Evolutionary conservation across 345 rosid species (phyloP), one percentile per base, ranked within the genome.

Genomic region (Populus ilicifolia): DNA sequence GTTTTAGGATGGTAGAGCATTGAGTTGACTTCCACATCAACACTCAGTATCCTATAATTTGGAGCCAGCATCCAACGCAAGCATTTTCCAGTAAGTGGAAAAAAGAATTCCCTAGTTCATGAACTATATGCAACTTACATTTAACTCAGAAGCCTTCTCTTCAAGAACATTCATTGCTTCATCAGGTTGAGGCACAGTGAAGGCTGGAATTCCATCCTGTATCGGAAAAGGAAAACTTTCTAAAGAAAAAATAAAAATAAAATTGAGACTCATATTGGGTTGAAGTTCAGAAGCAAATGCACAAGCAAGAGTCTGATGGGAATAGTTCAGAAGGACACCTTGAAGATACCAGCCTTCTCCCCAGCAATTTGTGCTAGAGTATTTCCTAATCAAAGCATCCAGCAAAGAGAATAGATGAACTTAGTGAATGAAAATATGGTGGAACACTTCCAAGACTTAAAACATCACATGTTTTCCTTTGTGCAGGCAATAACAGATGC

Each of bases 301-400:
- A 29, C n/a, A 69, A 63, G 73, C 70, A 84, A 52, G 59, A 20
- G 10, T n/a, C 63, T 10, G 27, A 23, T 9, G 16, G 48, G 66
- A 30, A 9, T 77, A 18, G 69, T 27, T 63, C 36, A n/a, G 23
- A 64, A 75, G 62, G 80, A 79, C 84, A 95, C 99, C 99, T 96
- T 96, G 78, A 92, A 88, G 81, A 96, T 93, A 62, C 99, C 98
- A 87, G 99, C 98, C 83, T 96, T 96, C 83, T 92, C 97, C 81
- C 98, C 95, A 73, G 98, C 98, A 83, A 96, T 96, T 91, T 90
- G 85, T 59, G 93, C 97, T 33, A 96, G 94, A 10, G 99, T 94
- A 83, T 96, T 79, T 73, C 98, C 99, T 96, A 86, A 83, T 81
- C 70, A 75, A 78, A 78, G 75, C 78, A 86, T 75, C 74, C 79